Evolutionary conservation across 306 rosid species (phyloP).

Genomic region (Sophora flavescens): DNA sequence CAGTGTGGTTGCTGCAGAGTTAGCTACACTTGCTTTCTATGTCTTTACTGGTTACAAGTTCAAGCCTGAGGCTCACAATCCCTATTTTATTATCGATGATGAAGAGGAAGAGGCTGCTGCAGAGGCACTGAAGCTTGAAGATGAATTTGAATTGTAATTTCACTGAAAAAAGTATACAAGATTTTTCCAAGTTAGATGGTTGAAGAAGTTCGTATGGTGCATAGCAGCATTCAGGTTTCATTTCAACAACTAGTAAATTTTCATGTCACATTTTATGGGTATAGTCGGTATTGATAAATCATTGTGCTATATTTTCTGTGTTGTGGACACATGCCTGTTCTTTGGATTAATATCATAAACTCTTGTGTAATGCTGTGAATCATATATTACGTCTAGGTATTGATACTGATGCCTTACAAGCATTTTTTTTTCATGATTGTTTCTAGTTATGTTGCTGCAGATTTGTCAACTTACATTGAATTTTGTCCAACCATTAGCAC

Average conservation of each 20-base stretch:
- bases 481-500: constrained; percentile 1
- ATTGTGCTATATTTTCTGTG: constrained; percentile 51
- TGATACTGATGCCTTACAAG: constrained; percentile 50
- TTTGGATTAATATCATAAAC: constrained; percentile 41
- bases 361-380: constrained; percentile 52
- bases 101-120: constrained; percentile 99
- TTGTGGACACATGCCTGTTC: constrained; percentile 45
- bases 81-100: constrained; percentile 87
- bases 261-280: constrained; percentile 47
- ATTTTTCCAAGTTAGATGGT: constrained; percentile 38
- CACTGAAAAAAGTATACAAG: constrained; percentile 7
- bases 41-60: constrained; percentile 87
- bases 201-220: constrained; percentile 48
- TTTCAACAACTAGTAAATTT: constrained; percentile 45
- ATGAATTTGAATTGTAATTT: constrained; percentile 87
- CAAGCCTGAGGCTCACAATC: constrained; percentile 95
- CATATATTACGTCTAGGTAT: constrained; percentile 45
- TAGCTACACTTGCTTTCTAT: constrained; percentile 87
- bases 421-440: constrained; percentile 35
- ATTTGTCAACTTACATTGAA: constrained; percentile 27
- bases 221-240: constrained; percentile 54
- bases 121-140: constrained; percentile 90
- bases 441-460: constrained; percentile 18
- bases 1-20: constrained; percentile 86
- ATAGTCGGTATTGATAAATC: constrained; percentile 52